Evolutionary conservation across 805 yeast species (phyloP).

Genomic region (Candida pseudofarinosa): DNA sequence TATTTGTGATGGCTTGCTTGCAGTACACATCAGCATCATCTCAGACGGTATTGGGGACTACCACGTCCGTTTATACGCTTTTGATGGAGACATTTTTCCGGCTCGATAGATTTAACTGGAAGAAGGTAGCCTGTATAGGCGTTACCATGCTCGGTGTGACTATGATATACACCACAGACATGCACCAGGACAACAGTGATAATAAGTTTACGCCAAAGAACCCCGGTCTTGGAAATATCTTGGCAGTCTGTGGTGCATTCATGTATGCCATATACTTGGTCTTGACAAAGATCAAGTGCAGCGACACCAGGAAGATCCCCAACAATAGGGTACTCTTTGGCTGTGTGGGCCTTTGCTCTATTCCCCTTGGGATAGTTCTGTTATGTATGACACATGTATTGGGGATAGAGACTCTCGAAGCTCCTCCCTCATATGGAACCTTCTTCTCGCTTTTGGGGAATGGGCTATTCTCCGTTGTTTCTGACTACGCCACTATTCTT

Average conservation of each 20-base stretch:
- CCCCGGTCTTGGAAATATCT: slow-evolving; percentile 41
- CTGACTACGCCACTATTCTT: slow-evolving; percentile 48
- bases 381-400: slow-evolving; percentile 31
- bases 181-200: slow-evolving; percentile 11
- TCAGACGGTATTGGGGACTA: slow-evolving; percentile 48
- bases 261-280: slow-evolving; percentile 44
- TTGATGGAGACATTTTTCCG: slow-evolving; percentile 37
- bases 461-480: slow-evolving; percentile 43
- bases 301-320: slow-evolving; percentile 38
- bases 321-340: slow-evolving; percentile 48
- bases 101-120: slow-evolving; percentile 39
- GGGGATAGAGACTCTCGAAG: slow-evolving; percentile 37
- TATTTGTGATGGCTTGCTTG: slow-evolving; percentile 38
- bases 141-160: slow-evolving; percentile 46
- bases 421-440: slow-evolving; percentile 36
- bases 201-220: slow-evolving; percentile 29
- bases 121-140: slow-evolving; percentile 40
- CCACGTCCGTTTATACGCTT: slow-evolving; percentile 49
- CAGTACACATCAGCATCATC: slow-evolving; percentile 51
- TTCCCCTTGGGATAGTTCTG: slow-evolving; percentile 38
- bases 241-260: slow-evolving; percentile 45
- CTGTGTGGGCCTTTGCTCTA: slow-evolving; percentile 40
- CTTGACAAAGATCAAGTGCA: slow-evolving; percentile 41
- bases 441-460: slow-evolving; percentile 33
- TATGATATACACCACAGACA: slow-evolving; percentile 33